Evolutionary conservation across 345 rosid genomes (phyloP).

Genomic region (Eucalyptus melliodora): DNA sequence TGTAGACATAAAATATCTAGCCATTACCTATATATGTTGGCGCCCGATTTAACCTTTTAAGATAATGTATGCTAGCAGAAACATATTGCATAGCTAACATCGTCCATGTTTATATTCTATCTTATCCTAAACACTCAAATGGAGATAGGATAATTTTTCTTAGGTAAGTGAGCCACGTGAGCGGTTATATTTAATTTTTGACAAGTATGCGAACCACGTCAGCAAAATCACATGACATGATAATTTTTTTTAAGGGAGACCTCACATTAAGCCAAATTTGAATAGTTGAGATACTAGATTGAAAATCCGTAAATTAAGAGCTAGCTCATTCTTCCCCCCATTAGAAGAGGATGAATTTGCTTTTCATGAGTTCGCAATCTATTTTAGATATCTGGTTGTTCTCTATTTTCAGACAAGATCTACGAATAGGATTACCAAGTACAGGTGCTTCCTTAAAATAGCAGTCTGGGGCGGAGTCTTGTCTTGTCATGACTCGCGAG

Average conservation of each 20-base stretch:
- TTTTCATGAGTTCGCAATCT: background rate
- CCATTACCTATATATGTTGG: background rate
- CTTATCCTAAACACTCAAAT: background rate
- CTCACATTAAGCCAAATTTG: background rate
- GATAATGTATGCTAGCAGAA: background rate
- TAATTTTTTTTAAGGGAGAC: background rate
- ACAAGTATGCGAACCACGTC: background rate
- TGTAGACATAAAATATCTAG: background rate
- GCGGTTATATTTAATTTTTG: background rate
- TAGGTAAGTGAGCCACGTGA: background rate
- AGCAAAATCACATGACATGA: background rate
- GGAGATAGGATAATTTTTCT: background rate
- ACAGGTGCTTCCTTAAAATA: background rate
- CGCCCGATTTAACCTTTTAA: background rate
- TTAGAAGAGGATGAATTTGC: background rate
- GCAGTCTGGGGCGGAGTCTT: background rate
- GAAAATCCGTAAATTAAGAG: background rate
- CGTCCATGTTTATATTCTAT: background rate
- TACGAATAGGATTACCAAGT: background rate
- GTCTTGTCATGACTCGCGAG: background rate
- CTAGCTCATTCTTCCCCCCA: background rate
- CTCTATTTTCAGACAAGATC: background rate
- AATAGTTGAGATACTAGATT: background rate
- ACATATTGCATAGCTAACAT: background rate
- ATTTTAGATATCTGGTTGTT: background rate